Evolutionary conservation across 768 basidiomycete genomes (phyloP).

Genomic region (Strobilomyces echinocephalus): DNA sequence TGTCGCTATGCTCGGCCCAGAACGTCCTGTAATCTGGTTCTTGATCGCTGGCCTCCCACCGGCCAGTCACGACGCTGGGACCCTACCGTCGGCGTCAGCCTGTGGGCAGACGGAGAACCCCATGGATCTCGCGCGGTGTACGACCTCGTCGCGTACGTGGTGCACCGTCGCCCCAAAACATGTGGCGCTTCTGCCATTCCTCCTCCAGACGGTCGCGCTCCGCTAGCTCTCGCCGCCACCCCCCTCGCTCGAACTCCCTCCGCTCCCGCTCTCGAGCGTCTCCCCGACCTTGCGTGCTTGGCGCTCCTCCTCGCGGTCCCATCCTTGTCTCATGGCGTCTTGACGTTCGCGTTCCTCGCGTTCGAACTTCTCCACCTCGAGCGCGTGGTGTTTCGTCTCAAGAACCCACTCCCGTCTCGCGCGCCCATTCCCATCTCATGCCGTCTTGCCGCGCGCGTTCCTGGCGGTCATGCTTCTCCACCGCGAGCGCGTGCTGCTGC

Average conservation of each 20-base stretch:
- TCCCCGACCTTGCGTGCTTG: background rate
- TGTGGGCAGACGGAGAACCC: too few species aligned
- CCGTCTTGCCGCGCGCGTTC: too few species aligned
- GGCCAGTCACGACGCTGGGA: slow-evolving; percentile 20
- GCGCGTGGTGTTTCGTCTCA: slow-evolving; percentile 1
- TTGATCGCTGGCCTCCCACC: slow-evolving; percentile 22
- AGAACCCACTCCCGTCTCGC: slow-evolving; percentile 2
- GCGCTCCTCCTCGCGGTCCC: background rate
- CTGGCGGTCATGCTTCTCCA: too few species aligned
- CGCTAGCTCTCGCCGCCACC: slow-evolving; percentile 11
- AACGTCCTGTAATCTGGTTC: slow-evolving; percentile 14
- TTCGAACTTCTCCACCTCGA: slow-evolving; percentile 2
- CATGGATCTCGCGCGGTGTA: slow-evolving; percentile 21
- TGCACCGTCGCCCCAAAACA: slow-evolving; percentile 11
- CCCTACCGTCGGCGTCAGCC: background rate
- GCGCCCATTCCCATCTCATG: too few species aligned
- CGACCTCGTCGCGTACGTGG: slow-evolving; percentile 24
- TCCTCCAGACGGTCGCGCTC: too few species aligned
- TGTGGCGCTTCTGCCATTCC: too few species aligned
- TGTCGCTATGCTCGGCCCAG: too few species aligned
- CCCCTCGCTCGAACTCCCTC: slow-evolving; percentile 1
- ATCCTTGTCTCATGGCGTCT: background rate
- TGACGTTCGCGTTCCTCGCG: background rate
- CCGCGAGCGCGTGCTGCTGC: too few species aligned
- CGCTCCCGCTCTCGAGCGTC: background rate